phyloP scores from a whole-genome alignment of 2,329 filamentous ascomycete species.

The Boeremia lycopersici region DNA sequence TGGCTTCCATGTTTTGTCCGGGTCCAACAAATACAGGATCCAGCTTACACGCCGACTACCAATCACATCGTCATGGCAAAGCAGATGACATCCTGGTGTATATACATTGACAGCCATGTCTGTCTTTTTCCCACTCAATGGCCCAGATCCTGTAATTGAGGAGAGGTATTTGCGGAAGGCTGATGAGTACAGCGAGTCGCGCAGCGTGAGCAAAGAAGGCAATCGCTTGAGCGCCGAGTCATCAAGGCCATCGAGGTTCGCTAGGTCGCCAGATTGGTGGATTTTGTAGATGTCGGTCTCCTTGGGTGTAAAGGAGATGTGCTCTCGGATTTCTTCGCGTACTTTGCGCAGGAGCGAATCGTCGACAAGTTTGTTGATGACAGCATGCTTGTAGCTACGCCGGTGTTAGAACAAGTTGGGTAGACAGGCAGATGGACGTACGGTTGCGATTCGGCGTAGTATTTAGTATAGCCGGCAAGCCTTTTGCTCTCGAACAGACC shows the following conservation, averaged over 20 bases:
- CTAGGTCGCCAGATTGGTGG: conserved; percentile 95
- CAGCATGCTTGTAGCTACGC: conserved; percentile 82
- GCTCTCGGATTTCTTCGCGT: conserved; percentile 84
- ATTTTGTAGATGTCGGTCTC: conserved; percentile 99
- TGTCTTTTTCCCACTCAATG: conserved; percentile 89
- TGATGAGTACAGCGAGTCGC: conserved; percentile 91
- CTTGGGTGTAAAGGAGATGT: conserved; percentile 95
- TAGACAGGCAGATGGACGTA: conserved; percentile 28
- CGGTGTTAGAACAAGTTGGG: conserved; percentile 6
- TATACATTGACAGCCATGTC: conserved; percentile 99
- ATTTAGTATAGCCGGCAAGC: conserved; percentile 41
- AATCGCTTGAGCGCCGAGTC: conserved; percentile 83
- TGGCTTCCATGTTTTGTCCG: conserved; percentile 85
- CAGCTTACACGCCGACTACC: conserved; percentile 96
- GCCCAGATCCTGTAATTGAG: conserved; percentile 81
- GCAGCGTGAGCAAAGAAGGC: conserved; percentile 87
- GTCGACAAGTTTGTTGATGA: conserved; percentile 82
- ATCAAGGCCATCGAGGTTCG: conserved; percentile 93
- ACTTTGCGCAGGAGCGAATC: conserved; percentile 83
- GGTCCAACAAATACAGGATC: conserved; percentile 93
- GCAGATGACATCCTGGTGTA: conserved; percentile 90
- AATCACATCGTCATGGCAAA: conserved; percentile 99
- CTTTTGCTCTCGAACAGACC: conserved; percentile 47
- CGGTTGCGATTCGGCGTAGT: conserved; percentile 49
- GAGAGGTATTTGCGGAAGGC: conserved; percentile 89